Percentiles rank a stretch among this genome's conserved stretches.
These are phyloP conservation scores for Fusarium protoensiforme DNA, from an alignment of 2,329 filamentous ascomycete species.

Conservation along the genomic window DNA sequence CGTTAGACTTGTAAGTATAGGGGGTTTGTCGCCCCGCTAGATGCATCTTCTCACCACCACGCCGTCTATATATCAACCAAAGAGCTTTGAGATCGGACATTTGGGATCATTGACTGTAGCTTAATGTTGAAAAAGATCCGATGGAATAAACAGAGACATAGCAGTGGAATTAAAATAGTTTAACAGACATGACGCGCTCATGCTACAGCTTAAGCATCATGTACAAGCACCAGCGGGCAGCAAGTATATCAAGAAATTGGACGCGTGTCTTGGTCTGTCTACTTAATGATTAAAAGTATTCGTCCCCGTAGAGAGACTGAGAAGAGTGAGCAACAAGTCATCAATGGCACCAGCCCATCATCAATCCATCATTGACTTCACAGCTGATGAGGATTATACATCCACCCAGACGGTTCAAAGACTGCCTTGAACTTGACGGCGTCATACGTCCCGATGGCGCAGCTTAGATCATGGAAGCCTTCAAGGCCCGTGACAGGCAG, in stretches of 20 bases:
- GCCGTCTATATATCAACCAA: background rate
- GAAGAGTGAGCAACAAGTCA: background rate
- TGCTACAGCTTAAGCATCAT: background rate
- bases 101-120: background rate
- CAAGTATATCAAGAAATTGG: background rate
- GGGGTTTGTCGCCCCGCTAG: slow-evolving; percentile 37
- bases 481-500: slow-evolving; percentile 74
- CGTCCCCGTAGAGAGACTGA: background rate
- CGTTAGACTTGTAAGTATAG: slow-evolving; percentile 47
- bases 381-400: slow-evolving; percentile 53
- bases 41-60: slow-evolving; percentile 33
- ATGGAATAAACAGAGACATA: background rate
- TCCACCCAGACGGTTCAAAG: slow-evolving; percentile 69
- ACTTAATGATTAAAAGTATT: background rate
- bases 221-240: background rate
- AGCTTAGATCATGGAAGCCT: slow-evolving; percentile 76
- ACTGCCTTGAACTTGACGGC: slow-evolving; percentile 75
- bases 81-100: background rate
- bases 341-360: background rate
- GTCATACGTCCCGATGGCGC: slow-evolving; percentile 77
- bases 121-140: background rate
- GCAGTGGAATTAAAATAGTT: background rate
- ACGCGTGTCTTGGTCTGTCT: slow-evolving; percentile 6
- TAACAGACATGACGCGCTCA: background rate
- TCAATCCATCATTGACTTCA: slow-evolving; percentile 2